A percentile compares a stretch with the other conserved stretches of the same genome.
Evolutionary conservation across 495 filamentous ascomycete species (phyloP).

Genomic region (Baudoinia panamericana): DNA sequence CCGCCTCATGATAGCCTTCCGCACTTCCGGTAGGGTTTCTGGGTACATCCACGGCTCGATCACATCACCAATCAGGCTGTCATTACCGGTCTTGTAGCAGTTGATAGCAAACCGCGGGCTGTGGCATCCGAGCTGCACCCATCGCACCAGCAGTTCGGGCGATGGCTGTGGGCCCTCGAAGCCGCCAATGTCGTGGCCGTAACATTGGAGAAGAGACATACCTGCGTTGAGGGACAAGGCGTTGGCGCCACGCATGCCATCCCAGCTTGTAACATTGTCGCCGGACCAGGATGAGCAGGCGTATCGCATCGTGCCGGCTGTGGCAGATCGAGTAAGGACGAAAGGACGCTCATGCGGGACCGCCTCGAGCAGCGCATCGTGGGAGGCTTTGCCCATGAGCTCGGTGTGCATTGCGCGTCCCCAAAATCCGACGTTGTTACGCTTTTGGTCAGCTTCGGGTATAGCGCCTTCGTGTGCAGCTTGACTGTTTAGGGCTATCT

Average conservation of each 20-base stretch:
- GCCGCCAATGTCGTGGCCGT: conserved; percentile 59
- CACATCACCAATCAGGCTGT: conserved; percentile 50
- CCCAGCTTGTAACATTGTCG: conserved; percentile 33
- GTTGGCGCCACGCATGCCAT: conserved; percentile 53
- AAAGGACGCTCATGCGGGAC: conserved; percentile 46
- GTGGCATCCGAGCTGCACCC: conserved; percentile 57
- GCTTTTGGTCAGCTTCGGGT: neutral
- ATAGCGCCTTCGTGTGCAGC: conserved; percentile 6
- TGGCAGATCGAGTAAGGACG: conserved; percentile 54
- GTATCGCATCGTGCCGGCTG: conserved; percentile 54
- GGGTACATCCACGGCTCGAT: conserved; percentile 66
- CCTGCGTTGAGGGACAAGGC: conserved; percentile 52
- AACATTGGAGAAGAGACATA: conserved; percentile 49
- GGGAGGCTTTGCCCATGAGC: conserved; percentile 50
- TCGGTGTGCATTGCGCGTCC: conserved; percentile 52
- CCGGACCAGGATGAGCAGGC: conserved; percentile 50
- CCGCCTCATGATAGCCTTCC: conserved; percentile 49
- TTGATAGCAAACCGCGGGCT: conserved; percentile 60
- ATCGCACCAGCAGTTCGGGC: conserved; percentile 54
- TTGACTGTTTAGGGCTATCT: conserved; percentile 37
- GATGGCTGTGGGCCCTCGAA: conserved; percentile 58
- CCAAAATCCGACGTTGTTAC: conserved; percentile 44
- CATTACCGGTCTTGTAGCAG: conserved; percentile 55
- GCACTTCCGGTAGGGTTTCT: conserved; percentile 44
- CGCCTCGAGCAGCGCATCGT: conserved; percentile 45